Percentiles rank a stretch among this genome's conserved stretches.
Evolutionary conservation across 2,329 filamentous ascomycete genomes (phyloP).

Genomic region (Fusarium sp.): DNA sequence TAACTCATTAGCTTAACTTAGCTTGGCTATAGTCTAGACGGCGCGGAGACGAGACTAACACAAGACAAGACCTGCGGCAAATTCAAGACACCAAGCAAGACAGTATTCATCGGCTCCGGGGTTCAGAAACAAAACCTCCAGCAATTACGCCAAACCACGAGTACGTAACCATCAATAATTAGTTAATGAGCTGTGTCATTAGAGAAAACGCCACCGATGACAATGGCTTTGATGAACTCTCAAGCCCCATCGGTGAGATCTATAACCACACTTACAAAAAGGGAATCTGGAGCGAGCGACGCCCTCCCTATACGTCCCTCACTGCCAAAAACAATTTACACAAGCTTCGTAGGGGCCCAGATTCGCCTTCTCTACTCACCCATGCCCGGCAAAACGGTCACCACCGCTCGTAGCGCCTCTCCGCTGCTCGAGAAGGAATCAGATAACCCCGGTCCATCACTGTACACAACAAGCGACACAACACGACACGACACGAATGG

Average conservation of each 20-base stretch:
- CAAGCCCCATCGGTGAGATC: slow-evolving; percentile 31
- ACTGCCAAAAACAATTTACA: slow-evolving; percentile 7
- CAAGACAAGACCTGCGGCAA: slow-evolving; percentile 21
- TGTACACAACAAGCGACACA: slow-evolving; percentile 16
- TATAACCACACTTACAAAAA: slow-evolving; percentile 31
- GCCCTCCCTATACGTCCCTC: slow-evolving; percentile 19
- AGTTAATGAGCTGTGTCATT: slow-evolving; percentile 12
- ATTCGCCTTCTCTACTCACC: slow-evolving; percentile 31
- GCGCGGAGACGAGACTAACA: slow-evolving; percentile 30
- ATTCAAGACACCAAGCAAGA: slow-evolving; percentile 16
- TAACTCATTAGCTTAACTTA: slow-evolving; percentile 14
- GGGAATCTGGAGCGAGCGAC: slow-evolving; percentile 31
- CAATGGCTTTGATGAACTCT: slow-evolving; percentile 10
- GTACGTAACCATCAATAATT: slow-evolving; percentile 4
- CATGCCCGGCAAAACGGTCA: slow-evolving; percentile 44
- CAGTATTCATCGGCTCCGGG: slow-evolving; percentile 1
- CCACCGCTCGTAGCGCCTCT: slow-evolving; percentile 41
- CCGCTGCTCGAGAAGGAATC: slow-evolving; percentile 37
- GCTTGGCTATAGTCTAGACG: slow-evolving; percentile 11
- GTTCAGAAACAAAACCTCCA: slow-evolving; percentile 18
- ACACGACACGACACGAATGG: not conserved
- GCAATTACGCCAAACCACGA: not conserved
- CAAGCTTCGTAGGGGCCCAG: slow-evolving; percentile 23
- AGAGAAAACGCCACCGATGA: slow-evolving; percentile 35
- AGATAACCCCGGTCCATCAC: slow-evolving; percentile 8